Evolutionary conservation across 2,329 filamentous ascomycete species (phyloP), one percentile per base, ranked within the genome.

Genomic region (Apiospora kogelbergensis): DNA sequence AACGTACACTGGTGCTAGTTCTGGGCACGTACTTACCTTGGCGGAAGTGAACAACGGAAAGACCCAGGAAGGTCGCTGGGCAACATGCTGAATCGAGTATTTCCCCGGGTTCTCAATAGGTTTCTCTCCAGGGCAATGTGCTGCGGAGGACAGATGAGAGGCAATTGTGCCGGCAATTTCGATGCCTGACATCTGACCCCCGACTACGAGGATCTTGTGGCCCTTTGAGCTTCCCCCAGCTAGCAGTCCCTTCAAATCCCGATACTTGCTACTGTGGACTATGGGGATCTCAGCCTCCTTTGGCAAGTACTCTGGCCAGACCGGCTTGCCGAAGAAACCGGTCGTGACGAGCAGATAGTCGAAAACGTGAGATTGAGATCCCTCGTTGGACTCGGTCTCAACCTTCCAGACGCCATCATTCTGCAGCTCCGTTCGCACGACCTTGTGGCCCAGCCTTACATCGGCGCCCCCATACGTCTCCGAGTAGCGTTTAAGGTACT

Each of bases 111-210:
- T 78, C 0, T 78, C 68, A 5, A 88, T 78, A 0, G 73, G 67
- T 40, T 78, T 82, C 1, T 79, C 70, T 0, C 79, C 80, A 0
- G 89, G 86, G 0, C 87, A 85, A 76, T 91, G 82, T 15, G 80
- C 78, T 2, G 86, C 85, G 6, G 89, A 89, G 0, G 93, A 95
- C 1, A 95, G 78, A 71, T 94, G 89, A 5, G 89, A 84, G 13
- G 92, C 92, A 65, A 95, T 87, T 1, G 90, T 89, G 11, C 89
- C 90, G 0, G 93, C 91, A 65, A 91, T 91, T 81, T 97, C 93
- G 6, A 92, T 88, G 0, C 93, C 93, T 2, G 93, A 95, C 86
- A 96, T 94, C 74, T 94, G 92, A 0, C 93, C 93, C 0, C 93
- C 93, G 0, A 94, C 88, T 0, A 97, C 84, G 1, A 94, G 83